These are phyloP conservation scores for Pinus albicaulis DNA, from an alignment of 75 land plant genomes.

Conservation along the genomic window DNA sequence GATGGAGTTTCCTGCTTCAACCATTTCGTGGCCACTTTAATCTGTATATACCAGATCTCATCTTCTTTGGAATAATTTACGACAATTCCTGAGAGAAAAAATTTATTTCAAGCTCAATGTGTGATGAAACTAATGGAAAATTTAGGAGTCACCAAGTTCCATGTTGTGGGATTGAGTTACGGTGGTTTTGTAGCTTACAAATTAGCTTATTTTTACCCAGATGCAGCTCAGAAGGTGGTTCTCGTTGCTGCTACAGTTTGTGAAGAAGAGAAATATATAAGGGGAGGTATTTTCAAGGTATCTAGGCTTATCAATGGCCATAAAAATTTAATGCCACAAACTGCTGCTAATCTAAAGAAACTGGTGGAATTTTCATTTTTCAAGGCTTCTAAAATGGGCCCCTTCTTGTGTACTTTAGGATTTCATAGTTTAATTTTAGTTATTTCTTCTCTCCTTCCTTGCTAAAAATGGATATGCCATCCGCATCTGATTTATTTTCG, in stretches of 20 bases:
- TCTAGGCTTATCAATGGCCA: conserved; percentile 46
- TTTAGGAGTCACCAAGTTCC: conserved; percentile 32
- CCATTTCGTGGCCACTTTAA: conserved; percentile 37
- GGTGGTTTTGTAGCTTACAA: conserved; percentile 76
- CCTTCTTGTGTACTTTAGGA: conserved; percentile 54
- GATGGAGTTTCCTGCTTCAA: conserved; percentile 38
- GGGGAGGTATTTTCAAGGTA: conserved; percentile 57
- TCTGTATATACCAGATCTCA: conserved; percentile 65
- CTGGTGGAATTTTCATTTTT: conserved; percentile 33
- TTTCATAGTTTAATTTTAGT: conserved; percentile 41
- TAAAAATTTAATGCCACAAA: conserved; percentile 50
- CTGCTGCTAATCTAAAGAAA: conserved; percentile 36
- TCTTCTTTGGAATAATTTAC: conserved; percentile 74
- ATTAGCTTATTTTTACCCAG: conserved; percentile 55
- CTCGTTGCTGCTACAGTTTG: conserved; percentile 75
- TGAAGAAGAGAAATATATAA: conserved; percentile 59
- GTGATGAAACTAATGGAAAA: conserved; percentile 32
- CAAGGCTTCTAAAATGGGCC: conserved; percentile 18
- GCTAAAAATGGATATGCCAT: neutral
- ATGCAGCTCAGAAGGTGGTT: conserved; percentile 55
- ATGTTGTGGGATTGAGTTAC: conserved; percentile 61
- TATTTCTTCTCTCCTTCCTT: neutral
- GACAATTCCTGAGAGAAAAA: conserved; percentile 34
- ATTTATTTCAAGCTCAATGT: conserved; percentile 68
- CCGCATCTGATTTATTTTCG: neutral